These are phyloP conservation scores for Umbilicaria muhlenbergii DNA, from an alignment of 495 filamentous ascomycete species.

Conservation along the genomic window DNA sequence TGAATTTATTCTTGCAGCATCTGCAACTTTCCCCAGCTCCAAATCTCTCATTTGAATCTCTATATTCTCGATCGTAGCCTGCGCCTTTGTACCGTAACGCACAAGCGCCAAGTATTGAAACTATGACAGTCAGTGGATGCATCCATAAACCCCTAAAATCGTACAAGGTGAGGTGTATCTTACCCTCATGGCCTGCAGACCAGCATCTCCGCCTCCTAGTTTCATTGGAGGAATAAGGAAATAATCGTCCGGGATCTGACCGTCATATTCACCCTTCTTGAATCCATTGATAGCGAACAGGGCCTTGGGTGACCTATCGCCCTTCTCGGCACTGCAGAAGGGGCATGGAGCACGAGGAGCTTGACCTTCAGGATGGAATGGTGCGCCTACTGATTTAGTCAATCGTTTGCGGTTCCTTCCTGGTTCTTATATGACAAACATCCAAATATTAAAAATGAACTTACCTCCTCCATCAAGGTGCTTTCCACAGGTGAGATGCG, in stretches of 20 bases:
- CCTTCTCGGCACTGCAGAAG: conserved; percentile 17
- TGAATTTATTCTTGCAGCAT: too few species aligned
- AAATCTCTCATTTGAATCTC: neutral
- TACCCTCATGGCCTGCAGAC: conserved; percentile 23
- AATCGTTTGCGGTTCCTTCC: neutral
- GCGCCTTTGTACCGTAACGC: conserved; percentile 10
- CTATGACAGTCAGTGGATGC: conserved; percentile 6
- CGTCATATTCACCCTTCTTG: conserved; percentile 20
- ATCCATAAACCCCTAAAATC: too few species aligned
- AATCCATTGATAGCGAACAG: conserved; percentile 25
- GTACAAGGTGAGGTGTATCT: neutral
- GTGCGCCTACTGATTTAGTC: conserved; percentile 15
- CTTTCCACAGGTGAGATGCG: conserved; percentile 26
- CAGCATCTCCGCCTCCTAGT: conserved; percentile 14
- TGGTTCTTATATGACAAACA: too few species aligned
- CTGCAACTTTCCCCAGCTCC: neutral
- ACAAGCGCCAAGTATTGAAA: conserved; percentile 27
- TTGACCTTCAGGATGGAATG: conserved; percentile 22
- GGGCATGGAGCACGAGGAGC: conserved; percentile 25
- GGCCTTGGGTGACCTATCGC: conserved; percentile 16
- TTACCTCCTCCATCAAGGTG: conserved; percentile 29
- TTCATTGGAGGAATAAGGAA: conserved; percentile 20
- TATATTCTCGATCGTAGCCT: conserved; percentile 3
- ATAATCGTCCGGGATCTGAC: conserved; percentile 20
- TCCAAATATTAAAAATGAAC: neutral